phyloP scores from a whole-genome alignment of 2,329 filamentous ascomycete genomes.

The Onygenales sp. region DNA sequence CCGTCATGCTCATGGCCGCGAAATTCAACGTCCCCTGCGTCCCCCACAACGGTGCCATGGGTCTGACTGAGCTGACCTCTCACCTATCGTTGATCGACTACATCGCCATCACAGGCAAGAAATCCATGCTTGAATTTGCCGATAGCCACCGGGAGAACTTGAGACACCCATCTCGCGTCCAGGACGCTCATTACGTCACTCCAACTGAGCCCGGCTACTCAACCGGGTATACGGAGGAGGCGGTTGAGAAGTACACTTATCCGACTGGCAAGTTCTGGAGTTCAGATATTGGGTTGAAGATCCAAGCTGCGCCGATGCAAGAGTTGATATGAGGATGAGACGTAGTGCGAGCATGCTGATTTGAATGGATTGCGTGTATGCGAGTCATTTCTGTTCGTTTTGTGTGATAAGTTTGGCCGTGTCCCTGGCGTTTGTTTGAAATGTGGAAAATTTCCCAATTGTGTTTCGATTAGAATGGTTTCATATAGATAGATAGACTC shows the following conservation, averaged over 20 bases:
- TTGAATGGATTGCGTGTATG: too few relatives aligned
- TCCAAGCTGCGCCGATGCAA: conserved; percentile 21
- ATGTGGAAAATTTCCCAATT: too few relatives aligned
- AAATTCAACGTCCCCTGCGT: conserved; percentile 14
- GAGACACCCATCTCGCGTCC: conserved; percentile 17
- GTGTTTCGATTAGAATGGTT: too few relatives aligned
- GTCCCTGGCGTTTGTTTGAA: too few relatives aligned
- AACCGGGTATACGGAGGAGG: conserved; percentile 21
- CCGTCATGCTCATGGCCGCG: conserved; percentile 8
- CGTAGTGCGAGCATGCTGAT: too few relatives aligned
- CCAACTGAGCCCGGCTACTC: conserved; percentile 20
- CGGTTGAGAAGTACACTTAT: conserved; percentile 21
- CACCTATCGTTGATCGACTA: conserved; percentile 17
- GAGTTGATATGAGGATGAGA: not conserved
- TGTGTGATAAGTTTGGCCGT: too few relatives aligned
- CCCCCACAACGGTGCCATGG: conserved; percentile 14
- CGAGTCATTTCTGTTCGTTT: not conserved
- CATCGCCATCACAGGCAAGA: conserved; percentile 15
- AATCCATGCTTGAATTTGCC: conserved; percentile 17
- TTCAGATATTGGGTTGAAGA: conserved; percentile 20
- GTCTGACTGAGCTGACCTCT: conserved; percentile 13
- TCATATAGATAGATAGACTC: too few relatives aligned
- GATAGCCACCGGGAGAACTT: conserved; percentile 20
- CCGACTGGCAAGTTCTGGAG: conserved; percentile 23
- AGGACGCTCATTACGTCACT: conserved; percentile 19